These are phyloP conservation scores for Myriosclerotinia duriaeana DNA, from an alignment of 2,329 filamentous ascomycete genomes.

Conservation along the genomic window DNA sequence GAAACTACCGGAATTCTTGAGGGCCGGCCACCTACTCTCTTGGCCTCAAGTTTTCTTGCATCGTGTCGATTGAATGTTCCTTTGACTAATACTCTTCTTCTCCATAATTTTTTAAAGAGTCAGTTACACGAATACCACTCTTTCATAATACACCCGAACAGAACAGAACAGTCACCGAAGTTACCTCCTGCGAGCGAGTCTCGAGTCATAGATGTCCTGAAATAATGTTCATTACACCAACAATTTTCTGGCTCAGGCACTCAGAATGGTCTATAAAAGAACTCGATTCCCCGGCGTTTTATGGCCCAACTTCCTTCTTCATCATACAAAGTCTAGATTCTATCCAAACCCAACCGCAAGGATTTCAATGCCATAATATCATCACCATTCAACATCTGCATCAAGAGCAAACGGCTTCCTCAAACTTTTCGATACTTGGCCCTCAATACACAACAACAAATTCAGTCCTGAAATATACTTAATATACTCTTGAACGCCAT, in stretches of 20 bases:
- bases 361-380: not conserved
- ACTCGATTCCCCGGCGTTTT: not conserved
- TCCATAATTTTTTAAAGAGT: not conserved
- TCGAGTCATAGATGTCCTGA: not conserved
- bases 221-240: not conserved
- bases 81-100: not conserved
- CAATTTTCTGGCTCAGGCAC: not conserved
- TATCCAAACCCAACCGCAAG: not conserved
- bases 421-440: not conserved
- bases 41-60: not conserved
- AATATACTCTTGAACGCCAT: not conserved
- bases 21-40: not conserved
- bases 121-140: not conserved
- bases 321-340: not conserved
- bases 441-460: not conserved
- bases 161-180: not conserved
- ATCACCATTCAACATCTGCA: not conserved
- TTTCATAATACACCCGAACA: not conserved
- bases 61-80: not conserved
- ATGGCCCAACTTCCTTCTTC: not conserved
- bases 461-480: not conserved
- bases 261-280: not conserved
- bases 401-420: not conserved
- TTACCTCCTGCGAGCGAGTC: not conserved
- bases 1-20: not conserved